Conservation (phyloP, 2,329 filamentous ascomycete species). For the Trichoderma breve region DNA sequence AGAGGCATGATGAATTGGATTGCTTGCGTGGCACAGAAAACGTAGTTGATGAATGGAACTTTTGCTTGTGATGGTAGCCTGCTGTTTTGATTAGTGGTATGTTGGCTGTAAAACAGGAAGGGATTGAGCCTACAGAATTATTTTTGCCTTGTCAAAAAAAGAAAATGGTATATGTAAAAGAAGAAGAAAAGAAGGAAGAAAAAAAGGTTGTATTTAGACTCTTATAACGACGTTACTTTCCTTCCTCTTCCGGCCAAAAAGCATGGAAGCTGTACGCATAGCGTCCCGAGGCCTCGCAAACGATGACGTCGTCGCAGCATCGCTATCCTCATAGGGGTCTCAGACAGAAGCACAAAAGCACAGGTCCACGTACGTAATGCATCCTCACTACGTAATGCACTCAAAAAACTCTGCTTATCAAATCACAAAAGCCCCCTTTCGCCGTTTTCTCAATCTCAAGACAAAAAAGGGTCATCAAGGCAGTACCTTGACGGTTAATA, state of each 20-base stretch:
- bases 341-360: too few relatives aligned
- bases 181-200: neutral
- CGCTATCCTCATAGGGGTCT: neutral
- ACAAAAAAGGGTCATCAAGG: neutral
- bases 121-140: neutral
- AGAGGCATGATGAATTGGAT: constrained; percentile 58
- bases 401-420: neutral
- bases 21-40: neutral
- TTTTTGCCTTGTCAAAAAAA: neutral
- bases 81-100: neutral
- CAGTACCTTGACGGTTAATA: neutral
- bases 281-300: neutral
- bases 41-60: neutral
- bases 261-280: neutral
- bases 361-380: too few relatives aligned
- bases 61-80: neutral
- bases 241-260: neutral
- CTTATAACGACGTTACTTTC: neutral
- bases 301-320: constrained; percentile 12
- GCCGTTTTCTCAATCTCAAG: neutral
- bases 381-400: neutral
- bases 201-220: neutral
- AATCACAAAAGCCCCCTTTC: neutral
- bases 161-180: too few relatives aligned
- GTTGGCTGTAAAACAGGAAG: neutral